Base-by-base conservation (phyloP, 2,329 filamentous ascomycete species). In the Colletotrichum sp. region DNA sequence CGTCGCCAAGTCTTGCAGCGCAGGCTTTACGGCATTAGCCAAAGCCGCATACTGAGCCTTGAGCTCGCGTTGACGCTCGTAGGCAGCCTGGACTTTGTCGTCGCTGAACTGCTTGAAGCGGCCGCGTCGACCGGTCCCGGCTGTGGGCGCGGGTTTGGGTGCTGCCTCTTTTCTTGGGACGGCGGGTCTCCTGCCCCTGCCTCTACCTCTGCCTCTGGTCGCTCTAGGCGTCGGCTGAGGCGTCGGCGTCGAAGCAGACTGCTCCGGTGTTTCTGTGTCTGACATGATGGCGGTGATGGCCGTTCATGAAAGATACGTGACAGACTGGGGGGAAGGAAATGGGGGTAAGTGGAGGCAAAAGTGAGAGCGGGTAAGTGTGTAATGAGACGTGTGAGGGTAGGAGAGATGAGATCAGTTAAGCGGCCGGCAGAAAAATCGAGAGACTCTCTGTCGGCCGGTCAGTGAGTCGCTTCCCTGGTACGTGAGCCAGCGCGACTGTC, bases 11-110 rank as follows among this genome's bases (percentile, higher is more conserved):
- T 94, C 92, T 74, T 92, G 91, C 16, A 94, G 86, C 12, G 92
- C 88, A 19, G 91, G 90, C 82, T 93, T 94, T 79, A 94, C 84
- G 34, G 90, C 87, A 79, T 91, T 89, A 74, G 91, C 89, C 68
- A 95, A 89, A 74, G 89, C 86, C n/a, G 91, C 88, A 83, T 91
- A 95, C 28, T 88, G 88, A 72, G 91, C 91, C 82, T 93, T 93
- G 79, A 95, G 87, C 79, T 93, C 90, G 78, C 93, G 88, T 81
- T 93, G 91, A 71, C 93, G 91, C 81, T 92, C 90, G 78, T 91
- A 90, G 72, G 88, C 88, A 67, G 90, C 90, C 81, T 92, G 91
- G 69, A 89, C 87, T 77, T 87, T 88, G 77, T 87, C 84, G 77
- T 90, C 88, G 75, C 87, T 84, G 79, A 91, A 91, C 79, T 87